phyloP scores from a whole-genome alignment of 768 basidiomycete species.

The Lenzites betulinus region DNA sequence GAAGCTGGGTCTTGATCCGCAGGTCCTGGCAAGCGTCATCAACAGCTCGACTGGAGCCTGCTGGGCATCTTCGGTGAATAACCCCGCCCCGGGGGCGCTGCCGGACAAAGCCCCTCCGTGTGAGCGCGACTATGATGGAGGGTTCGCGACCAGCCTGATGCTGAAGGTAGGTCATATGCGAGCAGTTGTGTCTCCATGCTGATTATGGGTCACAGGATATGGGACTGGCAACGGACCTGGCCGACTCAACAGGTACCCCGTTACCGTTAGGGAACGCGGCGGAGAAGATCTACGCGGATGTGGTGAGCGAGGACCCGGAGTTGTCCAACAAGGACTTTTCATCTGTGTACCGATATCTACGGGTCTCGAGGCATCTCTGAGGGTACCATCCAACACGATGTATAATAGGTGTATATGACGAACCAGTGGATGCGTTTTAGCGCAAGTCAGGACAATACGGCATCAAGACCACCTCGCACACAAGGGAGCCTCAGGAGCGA shows the following conservation, averaged over 20 bases:
- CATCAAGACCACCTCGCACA: background rate
- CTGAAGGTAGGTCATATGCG: conserved; percentile 57
- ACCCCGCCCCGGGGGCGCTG: conserved; percentile 78
- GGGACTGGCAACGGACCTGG: conserved; percentile 74
- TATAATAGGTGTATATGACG: too few species aligned
- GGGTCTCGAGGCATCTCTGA: conserved; percentile 26
- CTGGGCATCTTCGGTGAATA: conserved; percentile 86
- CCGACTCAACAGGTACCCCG: conserved; percentile 46
- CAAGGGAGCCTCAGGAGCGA: too few species aligned
- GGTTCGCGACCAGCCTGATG: conserved; percentile 84
- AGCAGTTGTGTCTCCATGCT: conserved; percentile 4
- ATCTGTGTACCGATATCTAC: conserved; percentile 70
- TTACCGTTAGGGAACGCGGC: conserved; percentile 71
- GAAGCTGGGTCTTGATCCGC: conserved; percentile 76
- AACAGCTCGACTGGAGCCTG: conserved; percentile 84
- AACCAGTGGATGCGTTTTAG: too few species aligned
- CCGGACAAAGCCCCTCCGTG: conserved; percentile 77
- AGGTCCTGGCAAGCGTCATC: conserved; percentile 77
- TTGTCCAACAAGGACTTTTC: conserved; percentile 78
- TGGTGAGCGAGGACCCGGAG: conserved; percentile 55
- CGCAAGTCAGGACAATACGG: background rate
- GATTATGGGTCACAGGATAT: conserved; percentile 60
- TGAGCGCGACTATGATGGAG: conserved; percentile 81
- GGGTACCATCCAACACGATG: background rate
- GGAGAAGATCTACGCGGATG: conserved; percentile 58